Evolutionary conservation across 1,284 basidiomycete species (phyloP).

Genomic region (Trametes versicolor): DNA sequence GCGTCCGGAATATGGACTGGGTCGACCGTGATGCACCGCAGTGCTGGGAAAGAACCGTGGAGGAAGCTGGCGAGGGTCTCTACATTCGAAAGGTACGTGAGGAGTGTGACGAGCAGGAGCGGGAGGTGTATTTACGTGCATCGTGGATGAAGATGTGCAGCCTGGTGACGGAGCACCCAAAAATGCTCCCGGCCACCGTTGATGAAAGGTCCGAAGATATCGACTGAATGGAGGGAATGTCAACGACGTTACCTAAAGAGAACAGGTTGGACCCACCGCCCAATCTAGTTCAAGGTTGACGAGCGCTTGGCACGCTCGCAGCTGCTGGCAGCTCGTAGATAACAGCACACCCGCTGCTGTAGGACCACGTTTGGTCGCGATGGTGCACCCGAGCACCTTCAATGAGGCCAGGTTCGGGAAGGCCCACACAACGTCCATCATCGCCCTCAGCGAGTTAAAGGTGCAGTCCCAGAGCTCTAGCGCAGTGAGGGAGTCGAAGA

Average conservation of each 20-base stretch:
- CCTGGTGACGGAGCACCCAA: too few species aligned
- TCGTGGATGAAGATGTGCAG: background rate
- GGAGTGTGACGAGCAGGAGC: background rate
- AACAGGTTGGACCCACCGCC: background rate
- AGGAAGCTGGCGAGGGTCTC: background rate
- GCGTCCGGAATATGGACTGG: background rate
- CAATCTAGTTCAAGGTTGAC: background rate
- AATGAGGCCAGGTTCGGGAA: background rate
- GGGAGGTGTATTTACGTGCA: background rate
- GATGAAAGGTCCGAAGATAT: background rate
- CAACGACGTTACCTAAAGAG: background rate
- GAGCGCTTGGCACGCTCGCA: background rate
- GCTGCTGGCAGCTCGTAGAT: background rate
- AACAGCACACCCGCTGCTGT: background rate
- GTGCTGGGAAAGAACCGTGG: background rate
- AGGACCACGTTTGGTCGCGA: background rate
- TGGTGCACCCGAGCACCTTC: background rate
- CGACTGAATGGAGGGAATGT: background rate
- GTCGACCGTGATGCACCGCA: background rate
- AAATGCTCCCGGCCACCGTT: too few species aligned
- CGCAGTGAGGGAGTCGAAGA: background rate
- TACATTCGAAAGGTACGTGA: background rate
- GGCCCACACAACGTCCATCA: slow-evolving; percentile 5
- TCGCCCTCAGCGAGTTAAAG: background rate
- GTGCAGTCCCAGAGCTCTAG: background rate